Evolutionary conservation across 2,329 filamentous ascomycete genomes (phyloP), one percentile per base, ranked within the genome.

Genomic region (Hawksworthiomyces lignivorus): DNA sequence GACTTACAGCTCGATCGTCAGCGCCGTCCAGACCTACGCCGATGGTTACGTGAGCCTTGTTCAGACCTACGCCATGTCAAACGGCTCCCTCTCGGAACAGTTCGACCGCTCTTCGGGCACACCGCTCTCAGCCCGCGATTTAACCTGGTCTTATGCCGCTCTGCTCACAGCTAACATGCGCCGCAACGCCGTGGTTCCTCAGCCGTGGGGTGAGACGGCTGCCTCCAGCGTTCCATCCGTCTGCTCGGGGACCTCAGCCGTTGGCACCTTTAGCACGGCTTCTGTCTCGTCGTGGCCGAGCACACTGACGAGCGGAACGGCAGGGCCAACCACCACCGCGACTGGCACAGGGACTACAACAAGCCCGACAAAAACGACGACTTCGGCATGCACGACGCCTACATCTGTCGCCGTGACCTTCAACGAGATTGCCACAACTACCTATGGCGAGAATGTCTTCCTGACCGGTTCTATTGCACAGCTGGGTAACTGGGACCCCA

Each of bases 71-170:
- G 73, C 75, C 0, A 68, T 70, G 3, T 50, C 68, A 1, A 75
- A 78, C 49, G 84, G 84, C n/a, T 72, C 72, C 2, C 57, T 87
- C 12, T 65, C 77, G 2, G 83, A 87, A 63, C 82, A 87, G 57
- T 87, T 75, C 52, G 68, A 73, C 49, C 72, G 71, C 50, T 5
- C 19, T 4, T 59, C 62, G 42, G 79, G 73, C 22, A 49, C 53
- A 0, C 78, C 77, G 2, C 62, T 81, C 4, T 84, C 80, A 2
- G 83, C 82, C 1, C 62, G 65, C 15, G 78, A 87, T 49, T 63
- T 87, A 21, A 86, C 82, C 4, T 87, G 82, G 82, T 84, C 80
- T 0, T 86, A 85, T 50, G 80, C 81, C 2, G 71, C 81, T 0
- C 80, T 87, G 58, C 62, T 87, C 35, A 82, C 80, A 1, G 73